Evolutionary conservation across 148 eudicot genomes (phyloP).

Genomic region (Bassia scoparia): DNA sequence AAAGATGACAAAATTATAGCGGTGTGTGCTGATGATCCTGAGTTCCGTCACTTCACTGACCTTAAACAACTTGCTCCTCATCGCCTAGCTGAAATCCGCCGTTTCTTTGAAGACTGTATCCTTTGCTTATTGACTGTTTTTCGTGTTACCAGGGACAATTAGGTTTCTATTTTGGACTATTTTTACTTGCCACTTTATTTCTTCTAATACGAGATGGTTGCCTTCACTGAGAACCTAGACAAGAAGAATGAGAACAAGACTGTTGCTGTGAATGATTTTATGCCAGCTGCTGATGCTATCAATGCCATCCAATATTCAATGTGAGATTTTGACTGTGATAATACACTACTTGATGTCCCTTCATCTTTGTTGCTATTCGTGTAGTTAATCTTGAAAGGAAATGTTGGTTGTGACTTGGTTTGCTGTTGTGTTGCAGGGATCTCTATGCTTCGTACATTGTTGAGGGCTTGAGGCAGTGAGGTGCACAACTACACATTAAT

Average conservation of each 20-base stretch:
- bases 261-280: conserved; percentile 75
- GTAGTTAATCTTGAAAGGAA: neutral
- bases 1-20: conserved; percentile 94
- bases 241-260: conserved; percentile 95
- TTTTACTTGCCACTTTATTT: neutral
- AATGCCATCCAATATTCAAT: conserved; percentile 79
- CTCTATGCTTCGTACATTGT: conserved; percentile 85
- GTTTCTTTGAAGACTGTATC: conserved; percentile 96
- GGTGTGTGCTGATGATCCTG: conserved; percentile 94
- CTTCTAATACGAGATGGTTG: neutral
- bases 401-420: neutral
- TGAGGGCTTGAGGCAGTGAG: conserved; percentile 75
- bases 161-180: neutral
- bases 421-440: conserved; percentile 49
- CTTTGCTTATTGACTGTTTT: conserved; percentile 15
- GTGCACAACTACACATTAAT: neutral
- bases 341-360: neutral
- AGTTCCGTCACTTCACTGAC: conserved; percentile 67
- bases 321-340: conserved; percentile 34
- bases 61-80: conserved; percentile 83
- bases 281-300: conserved; percentile 78
- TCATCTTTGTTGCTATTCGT: neutral
- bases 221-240: conserved; percentile 46
- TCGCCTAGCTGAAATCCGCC: conserved; percentile 88
- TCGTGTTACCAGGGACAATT: neutral